A percentile compares a stretch with the other conserved stretches of the same genome.
These are phyloP conservation scores for Linnemannia hyalina DNA, from an alignment of 192 early-diverging fungal species.

Conservation along the genomic window DNA sequence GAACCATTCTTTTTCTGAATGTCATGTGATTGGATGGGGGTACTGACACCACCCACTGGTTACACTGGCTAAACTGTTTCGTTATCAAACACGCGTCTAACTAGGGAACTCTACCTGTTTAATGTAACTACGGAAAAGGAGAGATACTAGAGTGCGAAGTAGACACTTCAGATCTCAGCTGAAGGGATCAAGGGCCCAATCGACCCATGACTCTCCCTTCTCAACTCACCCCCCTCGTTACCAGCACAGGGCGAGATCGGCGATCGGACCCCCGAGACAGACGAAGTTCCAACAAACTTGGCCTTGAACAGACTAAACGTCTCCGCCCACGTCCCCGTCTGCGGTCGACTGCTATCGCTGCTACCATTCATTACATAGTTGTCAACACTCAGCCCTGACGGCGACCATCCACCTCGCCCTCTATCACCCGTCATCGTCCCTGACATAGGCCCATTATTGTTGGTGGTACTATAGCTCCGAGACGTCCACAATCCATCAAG, in stretches of 20 bases:
- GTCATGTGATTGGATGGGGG: not conserved
- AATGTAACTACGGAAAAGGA: not conserved
- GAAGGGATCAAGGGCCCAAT: not conserved
- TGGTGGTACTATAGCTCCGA: not conserved
- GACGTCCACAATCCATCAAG: constrained; percentile 32
- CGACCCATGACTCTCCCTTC: not conserved
- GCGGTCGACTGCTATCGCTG: constrained; percentile 5
- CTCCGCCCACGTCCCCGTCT: constrained; percentile 48
- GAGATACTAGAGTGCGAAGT: not conserved
- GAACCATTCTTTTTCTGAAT: not conserved
- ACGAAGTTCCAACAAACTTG: constrained; percentile 14
- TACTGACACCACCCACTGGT: too few species aligned
- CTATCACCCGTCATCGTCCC: not conserved
- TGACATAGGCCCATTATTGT: not conserved
- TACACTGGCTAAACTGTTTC: not conserved
- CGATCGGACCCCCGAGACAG: not conserved
- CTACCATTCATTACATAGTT: constrained; percentile 16
- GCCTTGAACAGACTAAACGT: constrained; percentile 38
- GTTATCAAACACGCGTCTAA: constrained; percentile 6
- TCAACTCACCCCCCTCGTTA: not conserved
- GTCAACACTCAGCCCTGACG: constrained; percentile 32
- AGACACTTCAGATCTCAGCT: not conserved
- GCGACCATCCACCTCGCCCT: not conserved
- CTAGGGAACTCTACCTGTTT: not conserved
- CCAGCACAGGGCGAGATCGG: not conserved